phyloP scores from a whole-genome alignment of 2,329 filamentous ascomycete genomes.

The Apiospora arundinis region DNA sequence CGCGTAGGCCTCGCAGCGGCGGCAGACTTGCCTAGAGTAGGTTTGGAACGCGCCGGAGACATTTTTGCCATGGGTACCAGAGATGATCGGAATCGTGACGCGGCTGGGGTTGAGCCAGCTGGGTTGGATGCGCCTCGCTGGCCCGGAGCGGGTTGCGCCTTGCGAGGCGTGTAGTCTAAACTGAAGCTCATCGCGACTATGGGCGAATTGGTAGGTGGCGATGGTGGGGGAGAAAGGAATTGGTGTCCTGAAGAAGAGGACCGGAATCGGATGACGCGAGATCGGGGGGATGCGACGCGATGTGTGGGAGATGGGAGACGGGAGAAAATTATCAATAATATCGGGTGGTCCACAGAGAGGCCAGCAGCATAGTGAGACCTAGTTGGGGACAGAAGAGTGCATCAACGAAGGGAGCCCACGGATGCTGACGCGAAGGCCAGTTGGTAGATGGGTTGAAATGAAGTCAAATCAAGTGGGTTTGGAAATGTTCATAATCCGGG shows the following conservation, averaged over 20 bases:
- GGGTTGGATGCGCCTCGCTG: slow-evolving; percentile 38
- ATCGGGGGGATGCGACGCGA: slow-evolving; percentile 28
- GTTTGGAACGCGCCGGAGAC: slow-evolving; percentile 33
- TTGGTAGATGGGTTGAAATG: background rate
- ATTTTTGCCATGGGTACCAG: slow-evolving; percentile 39
- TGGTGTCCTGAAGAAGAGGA: slow-evolving; percentile 19
- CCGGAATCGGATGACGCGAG: slow-evolving; percentile 1
- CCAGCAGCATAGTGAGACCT: slow-evolving; percentile 18
- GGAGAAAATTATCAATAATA: slow-evolving; percentile 22
- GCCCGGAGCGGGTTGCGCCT: slow-evolving; percentile 37
- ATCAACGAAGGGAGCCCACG: slow-evolving; percentile 1
- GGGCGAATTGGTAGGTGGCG: slow-evolving; percentile 20
- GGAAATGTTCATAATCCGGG: slow-evolving; percentile 6
- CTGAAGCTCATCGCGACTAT: slow-evolving; percentile 35
- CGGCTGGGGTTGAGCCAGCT: slow-evolving; percentile 33
- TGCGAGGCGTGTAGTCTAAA: slow-evolving; percentile 32
- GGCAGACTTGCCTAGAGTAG: slow-evolving; percentile 31
- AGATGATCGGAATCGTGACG: slow-evolving; percentile 41
- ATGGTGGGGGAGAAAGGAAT: slow-evolving; percentile 23
- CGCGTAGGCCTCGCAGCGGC: slow-evolving; percentile 31
- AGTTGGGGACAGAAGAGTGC: background rate
- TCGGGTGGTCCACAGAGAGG: slow-evolving; percentile 9
- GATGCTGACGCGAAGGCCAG: background rate
- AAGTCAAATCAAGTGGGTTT: slow-evolving; percentile 6
- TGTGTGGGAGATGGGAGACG: slow-evolving; percentile 24